These are phyloP conservation scores for Allium cepa DNA, from an alignment of 106 monocot species.

Conservation along the genomic window DNA sequence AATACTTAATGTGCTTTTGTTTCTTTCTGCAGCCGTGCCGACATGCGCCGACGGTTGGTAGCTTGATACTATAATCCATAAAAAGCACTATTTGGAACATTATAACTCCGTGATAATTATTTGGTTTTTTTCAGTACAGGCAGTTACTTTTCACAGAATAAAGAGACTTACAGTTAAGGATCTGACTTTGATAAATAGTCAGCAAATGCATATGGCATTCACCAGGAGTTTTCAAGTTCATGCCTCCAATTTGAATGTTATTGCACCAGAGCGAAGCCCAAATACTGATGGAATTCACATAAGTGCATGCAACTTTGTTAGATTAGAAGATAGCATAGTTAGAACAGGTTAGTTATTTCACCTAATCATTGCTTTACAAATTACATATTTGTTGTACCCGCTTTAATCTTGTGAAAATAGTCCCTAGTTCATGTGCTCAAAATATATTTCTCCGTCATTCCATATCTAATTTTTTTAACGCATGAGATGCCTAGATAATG, in stretches of 20 bases:
- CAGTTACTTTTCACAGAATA: conserved; percentile 62
- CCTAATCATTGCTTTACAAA: no score
- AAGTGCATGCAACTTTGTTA: conserved; percentile 38
- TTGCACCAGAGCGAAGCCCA: conserved; percentile 56
- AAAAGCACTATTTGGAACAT: no score
- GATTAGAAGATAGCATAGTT: conserved; percentile 38
- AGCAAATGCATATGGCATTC: conserved; percentile 71
- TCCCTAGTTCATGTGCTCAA: no score
- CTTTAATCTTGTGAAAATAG: no score
- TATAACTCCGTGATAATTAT: no score
- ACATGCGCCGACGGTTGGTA: conserved; percentile 57
- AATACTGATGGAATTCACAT: conserved; percentile 86
- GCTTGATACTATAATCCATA: not conserved
- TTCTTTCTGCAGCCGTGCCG: conserved; percentile 56
- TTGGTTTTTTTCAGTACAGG: conserved; percentile 29
- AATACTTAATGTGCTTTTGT: conserved; percentile 7
- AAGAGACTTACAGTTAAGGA: conserved; percentile 38
- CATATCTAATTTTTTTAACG: no score
- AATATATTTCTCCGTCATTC: no score
- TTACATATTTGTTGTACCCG: no score
- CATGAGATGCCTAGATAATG: no score
- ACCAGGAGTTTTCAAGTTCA: conserved; percentile 39
- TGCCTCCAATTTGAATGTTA: conserved; percentile 37
- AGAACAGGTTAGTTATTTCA: conserved; percentile 34
- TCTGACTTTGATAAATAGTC: conserved; percentile 48